Evolutionary conservation across 768 basidiomycete species (phyloP), one percentile per base, ranked within the genome.

Genomic region (Auricularia auricula-judae): DNA sequence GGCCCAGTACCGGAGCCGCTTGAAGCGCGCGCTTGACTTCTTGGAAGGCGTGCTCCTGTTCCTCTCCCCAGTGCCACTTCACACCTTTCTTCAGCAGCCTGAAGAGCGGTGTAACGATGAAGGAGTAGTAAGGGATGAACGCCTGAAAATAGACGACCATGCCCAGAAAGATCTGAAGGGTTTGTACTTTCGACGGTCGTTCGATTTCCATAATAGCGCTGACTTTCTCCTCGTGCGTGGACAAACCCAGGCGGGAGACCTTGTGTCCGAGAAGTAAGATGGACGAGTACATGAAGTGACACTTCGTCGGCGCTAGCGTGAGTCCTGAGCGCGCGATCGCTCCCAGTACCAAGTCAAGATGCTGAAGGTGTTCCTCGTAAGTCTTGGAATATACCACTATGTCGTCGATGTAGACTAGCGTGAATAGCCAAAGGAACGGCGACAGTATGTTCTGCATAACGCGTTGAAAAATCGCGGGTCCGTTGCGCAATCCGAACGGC

Each of bases 401-500:
- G 16, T 56, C 53, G 66, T 54, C 23, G 14, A n/a, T 63, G 51
- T 14, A 66, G 58, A n/a, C 78, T 4, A 51, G 47, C 5, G n/a
- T 21, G 47, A 51, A 51, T 16, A 51, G 47, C 47, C 47, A 51
- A 3, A 51, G n/a, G 14, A 16, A 51, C 47, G 47, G 47, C 0
- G 75, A 68, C 0, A 79, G 67, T 0, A 78, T 66, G 7, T 63
- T 63, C 42, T 79, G 76, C 78, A 81, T 80, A 2, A 78, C 65
- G n/a, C 64, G 66, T 7, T 62, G 29, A 1, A 61, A 42, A 11
- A 65, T 63, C 14, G 61, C 61, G 1, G 23, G 42, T 10, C 42
- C 54, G 0, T 76, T 76, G 0, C 72, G 62, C 1, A 71, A 70
- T 0, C 76, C 75, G 61, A 81, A 80, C 0, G 78, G 78, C 76